These are phyloP conservation scores for Coriaria nepalensis DNA, from an alignment of 306 rosid species.

Conservation along the genomic window DNA sequence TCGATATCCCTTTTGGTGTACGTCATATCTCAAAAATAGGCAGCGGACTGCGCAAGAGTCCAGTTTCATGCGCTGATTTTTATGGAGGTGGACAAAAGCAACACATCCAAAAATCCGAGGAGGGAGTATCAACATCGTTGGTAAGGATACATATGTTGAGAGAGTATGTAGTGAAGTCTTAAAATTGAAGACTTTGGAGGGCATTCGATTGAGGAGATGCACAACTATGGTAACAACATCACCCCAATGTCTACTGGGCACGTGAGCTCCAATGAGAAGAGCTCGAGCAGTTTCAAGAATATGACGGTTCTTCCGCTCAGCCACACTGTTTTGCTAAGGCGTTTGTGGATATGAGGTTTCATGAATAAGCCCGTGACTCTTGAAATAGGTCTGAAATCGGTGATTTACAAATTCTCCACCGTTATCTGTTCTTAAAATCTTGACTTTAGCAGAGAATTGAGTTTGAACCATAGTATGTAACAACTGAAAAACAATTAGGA, in stretches of 20 bases:
- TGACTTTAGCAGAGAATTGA: not conserved
- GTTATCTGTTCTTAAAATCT: constrained; percentile 5
- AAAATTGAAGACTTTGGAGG: not conserved
- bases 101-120: constrained; percentile 2
- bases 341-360: constrained; percentile 12
- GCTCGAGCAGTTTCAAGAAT: constrained; percentile 5
- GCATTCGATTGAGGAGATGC: not conserved
- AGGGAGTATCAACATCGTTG: not conserved
- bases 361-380: constrained; percentile 3
- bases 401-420: constrained; percentile 11
- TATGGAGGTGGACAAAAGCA: constrained; percentile 6
- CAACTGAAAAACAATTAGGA: not conserved
- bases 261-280: not conserved
- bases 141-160: not conserved
- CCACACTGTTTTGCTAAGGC: not conserved
- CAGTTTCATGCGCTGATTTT: not conserved
- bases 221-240: not conserved
- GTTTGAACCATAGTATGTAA: constrained; percentile 10
- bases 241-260: not conserved
- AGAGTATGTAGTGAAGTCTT: not conserved
- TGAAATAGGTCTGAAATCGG: not conserved
- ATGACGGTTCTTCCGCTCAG: constrained; percentile 1
- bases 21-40: not conserved
- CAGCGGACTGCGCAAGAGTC: not conserved
- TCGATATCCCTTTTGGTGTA: not conserved